These are phyloP conservation scores for Saccharomyces uvarum DNA, from an alignment of 1,139 yeast species.

Conservation along the genomic window DNA sequence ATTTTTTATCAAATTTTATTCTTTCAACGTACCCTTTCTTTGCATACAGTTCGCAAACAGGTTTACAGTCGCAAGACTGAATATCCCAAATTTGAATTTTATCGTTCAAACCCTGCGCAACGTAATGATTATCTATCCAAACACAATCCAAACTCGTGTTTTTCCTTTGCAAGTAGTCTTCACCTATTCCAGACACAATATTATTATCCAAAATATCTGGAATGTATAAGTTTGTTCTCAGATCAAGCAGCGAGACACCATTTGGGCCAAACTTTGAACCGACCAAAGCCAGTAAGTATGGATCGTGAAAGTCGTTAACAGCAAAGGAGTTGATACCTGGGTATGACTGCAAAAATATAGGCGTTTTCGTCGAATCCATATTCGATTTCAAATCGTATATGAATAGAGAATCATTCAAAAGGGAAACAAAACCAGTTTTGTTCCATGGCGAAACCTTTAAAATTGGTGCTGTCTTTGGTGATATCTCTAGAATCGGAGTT, in stretches of 20 bases:
- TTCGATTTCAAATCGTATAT: conserved; percentile 21
- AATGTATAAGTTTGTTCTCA: conserved; percentile 16
- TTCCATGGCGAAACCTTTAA: conserved; percentile 19
- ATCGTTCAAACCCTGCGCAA: conserved; percentile 20
- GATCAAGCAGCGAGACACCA: conserved; percentile 23
- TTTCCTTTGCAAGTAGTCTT: not conserved
- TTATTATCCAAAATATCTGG: conserved; percentile 11
- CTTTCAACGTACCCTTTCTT: conserved; percentile 20
- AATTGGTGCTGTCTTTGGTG: conserved; percentile 16
- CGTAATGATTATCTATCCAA: conserved; percentile 22
- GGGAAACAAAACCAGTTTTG: conserved; percentile 19
- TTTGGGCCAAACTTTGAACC: conserved; percentile 23
- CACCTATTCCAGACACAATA: not conserved
- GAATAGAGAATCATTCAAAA: conserved; percentile 26
- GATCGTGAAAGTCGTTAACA: conserved; percentile 12
- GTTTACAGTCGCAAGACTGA: conserved; percentile 14
- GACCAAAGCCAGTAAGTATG: conserved; percentile 19
- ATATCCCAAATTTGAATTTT: conserved; percentile 25
- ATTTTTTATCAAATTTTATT: conserved; percentile 11
- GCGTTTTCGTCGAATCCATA: conserved; percentile 9
- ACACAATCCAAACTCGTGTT: conserved; percentile 15
- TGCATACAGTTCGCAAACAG: conserved; percentile 17
- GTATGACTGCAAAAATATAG: conserved; percentile 22
- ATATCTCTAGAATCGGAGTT: conserved; percentile 2
- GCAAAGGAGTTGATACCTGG: conserved; percentile 22